Evolutionary conservation across 1,284 basidiomycete species (phyloP).

Genomic region (Ustilago xerochloae): DNA sequence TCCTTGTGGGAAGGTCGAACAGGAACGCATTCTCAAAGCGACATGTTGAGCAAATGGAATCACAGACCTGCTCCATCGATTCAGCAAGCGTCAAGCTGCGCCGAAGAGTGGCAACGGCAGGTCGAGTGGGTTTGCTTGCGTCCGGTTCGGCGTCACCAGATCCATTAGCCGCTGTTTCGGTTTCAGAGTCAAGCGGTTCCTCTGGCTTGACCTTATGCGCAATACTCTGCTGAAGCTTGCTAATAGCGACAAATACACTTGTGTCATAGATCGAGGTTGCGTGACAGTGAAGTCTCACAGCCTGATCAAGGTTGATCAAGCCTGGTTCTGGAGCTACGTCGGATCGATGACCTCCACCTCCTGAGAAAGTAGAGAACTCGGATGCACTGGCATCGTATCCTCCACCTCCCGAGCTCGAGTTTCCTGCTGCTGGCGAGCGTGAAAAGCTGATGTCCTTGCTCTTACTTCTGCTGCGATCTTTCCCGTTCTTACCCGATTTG

Average conservation of each 20-base stretch:
- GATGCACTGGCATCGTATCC: conserved; percentile 50
- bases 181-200: conserved; percentile 76
- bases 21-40: conserved; percentile 91
- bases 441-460: conserved; percentile 42
- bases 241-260: conserved; percentile 86
- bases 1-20: conserved; percentile 85
- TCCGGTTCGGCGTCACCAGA: conserved; percentile 4
- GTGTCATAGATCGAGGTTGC: conserved; percentile 90
- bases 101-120: conserved; percentile 17
- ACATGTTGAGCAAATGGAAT: conserved; percentile 74
- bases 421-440: conserved; percentile 39
- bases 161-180: neutral
- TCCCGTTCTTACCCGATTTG: conserved; percentile 23
- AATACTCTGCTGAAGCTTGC: conserved; percentile 73
- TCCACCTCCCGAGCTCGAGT: conserved; percentile 35
- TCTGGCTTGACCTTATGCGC: conserved; percentile 77
- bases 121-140: conserved; percentile 18
- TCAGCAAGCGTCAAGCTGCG: conserved; percentile 42
- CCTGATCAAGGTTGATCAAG: conserved; percentile 56
- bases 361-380: conserved; percentile 52
- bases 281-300: conserved; percentile 74
- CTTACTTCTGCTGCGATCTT: conserved; percentile 38
- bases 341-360: conserved; percentile 30
- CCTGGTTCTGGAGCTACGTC: conserved; percentile 43
- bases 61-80: conserved; percentile 53